Conservation (phyloP, 345 rosid species). For the Arabis hirsuta region DNA sequence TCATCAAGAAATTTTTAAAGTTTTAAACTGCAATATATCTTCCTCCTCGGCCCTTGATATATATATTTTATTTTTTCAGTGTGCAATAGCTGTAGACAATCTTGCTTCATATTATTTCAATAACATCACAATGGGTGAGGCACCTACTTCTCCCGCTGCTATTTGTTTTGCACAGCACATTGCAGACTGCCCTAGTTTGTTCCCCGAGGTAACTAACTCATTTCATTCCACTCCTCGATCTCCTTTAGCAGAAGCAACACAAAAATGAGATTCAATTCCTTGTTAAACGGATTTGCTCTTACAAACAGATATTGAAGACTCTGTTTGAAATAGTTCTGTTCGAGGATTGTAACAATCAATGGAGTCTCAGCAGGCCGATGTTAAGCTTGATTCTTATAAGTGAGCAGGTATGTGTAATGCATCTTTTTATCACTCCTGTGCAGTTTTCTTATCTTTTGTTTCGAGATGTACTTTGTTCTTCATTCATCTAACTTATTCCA, state of each 20-base stretch:
- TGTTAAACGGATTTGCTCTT: conserved; percentile 23
- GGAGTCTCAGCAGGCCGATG: conserved; percentile 99
- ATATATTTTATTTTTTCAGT: conserved; percentile 53
- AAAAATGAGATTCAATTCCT: background rate
- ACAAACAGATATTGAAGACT: conserved; percentile 82
- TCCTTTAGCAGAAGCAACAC: conserved; percentile 16
- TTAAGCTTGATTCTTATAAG: conserved; percentile 87
- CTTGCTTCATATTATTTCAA: conserved; percentile 95
- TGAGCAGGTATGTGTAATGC: conserved; percentile 65
- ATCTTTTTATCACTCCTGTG: background rate
- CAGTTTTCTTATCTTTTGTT: conserved; percentile 9
- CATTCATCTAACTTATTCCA: conserved; percentile 27
- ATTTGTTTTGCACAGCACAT: conserved; percentile 80
- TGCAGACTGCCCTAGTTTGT: conserved; percentile 91
- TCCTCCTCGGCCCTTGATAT: background rate
- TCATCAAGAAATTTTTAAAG: background rate
- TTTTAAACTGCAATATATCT: background rate
- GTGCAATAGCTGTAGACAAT: conserved; percentile 95
- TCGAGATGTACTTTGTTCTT: conserved; percentile 1
- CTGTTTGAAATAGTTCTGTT: conserved; percentile 91
- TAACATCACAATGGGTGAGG: conserved; percentile 95
- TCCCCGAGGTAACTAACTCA: conserved; percentile 86
- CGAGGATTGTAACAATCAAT: conserved; percentile 95
- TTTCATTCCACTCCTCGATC: conserved; percentile 5
- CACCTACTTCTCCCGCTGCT: conserved; percentile 76